Percentiles rank a stretch among this genome's conserved stretches.
Conservation (phyloP, 495 filamentous ascomycete species). For the Penicillium antarcticum region DNA sequence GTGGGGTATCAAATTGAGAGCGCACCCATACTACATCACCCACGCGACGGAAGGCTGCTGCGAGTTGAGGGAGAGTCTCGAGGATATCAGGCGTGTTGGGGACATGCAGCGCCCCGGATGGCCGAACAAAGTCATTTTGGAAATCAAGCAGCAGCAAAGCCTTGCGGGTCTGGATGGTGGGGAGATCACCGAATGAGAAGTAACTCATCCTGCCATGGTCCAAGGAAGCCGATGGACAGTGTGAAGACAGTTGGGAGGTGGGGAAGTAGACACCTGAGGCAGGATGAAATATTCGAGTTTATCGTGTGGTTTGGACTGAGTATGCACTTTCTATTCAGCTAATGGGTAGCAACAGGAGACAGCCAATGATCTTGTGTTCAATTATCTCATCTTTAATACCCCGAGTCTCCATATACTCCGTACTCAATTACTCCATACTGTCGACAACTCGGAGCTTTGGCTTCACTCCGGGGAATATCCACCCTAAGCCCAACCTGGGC, state of each 20-base stretch:
- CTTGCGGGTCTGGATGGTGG: slow-evolving; percentile 67
- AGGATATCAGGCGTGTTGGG: slow-evolving; percentile 63
- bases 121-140: slow-evolving; percentile 85
- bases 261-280: slow-evolving; percentile 17
- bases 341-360: background rate
- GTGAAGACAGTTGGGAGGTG: background rate
- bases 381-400: too few species aligned
- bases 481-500: background rate
- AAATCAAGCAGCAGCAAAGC: slow-evolving; percentile 83
- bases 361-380: too few species aligned
- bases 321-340: background rate
- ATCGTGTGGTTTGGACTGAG: too few species aligned
- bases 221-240: background rate
- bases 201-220: slow-evolving; percentile 37
- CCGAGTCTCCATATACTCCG: too few species aligned
- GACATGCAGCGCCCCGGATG: slow-evolving; percentile 66
- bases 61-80: slow-evolving; percentile 61
- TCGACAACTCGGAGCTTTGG: too few species aligned
- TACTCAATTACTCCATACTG: too few species aligned
- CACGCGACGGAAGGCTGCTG: slow-evolving; percentile 67
- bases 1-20: slow-evolving; percentile 65
- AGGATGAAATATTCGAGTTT: too few species aligned
- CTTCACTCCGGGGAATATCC: too few species aligned
- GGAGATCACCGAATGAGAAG: slow-evolving; percentile 38
- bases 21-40: slow-evolving; percentile 89